These are phyloP conservation scores for Cenchrus purpureus DNA, from an alignment of 176 grass and related monocot species.

Conservation along the genomic window DNA sequence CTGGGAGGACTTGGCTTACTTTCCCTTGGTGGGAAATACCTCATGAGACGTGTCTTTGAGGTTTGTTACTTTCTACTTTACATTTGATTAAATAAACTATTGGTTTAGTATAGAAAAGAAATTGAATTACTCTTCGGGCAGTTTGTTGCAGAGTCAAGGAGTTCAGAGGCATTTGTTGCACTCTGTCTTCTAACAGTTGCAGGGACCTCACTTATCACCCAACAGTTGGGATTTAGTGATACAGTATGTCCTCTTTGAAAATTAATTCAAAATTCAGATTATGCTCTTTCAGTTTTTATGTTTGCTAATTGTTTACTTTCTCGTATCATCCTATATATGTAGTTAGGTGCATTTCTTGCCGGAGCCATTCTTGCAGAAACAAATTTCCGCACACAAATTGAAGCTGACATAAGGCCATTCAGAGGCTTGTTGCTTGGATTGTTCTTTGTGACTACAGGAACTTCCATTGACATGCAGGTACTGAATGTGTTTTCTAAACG, in stretches of 20 bases:
- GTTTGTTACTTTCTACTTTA: conserved; percentile 43
- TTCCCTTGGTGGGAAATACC: conserved; percentile 91
- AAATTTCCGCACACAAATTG: conserved; percentile 98
- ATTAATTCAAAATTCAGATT: conserved; percentile 14
- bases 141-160: conserved; percentile 98
- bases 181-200: conserved; percentile 93
- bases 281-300: conserved; percentile 27
- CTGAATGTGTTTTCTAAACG: not conserved
- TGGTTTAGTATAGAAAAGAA: conserved; percentile 24
- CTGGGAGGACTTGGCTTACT: conserved; percentile 92
- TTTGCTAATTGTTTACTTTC: conserved; percentile 21
- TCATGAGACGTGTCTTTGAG: conserved; percentile 91
- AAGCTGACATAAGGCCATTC: conserved; percentile 99
- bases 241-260: conserved; percentile 64
- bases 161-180: conserved; percentile 99
- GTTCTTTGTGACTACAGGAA: conserved; percentile 97
- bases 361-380: conserved; percentile 98
- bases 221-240: conserved; percentile 94
- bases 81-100: conserved; percentile 9
- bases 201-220: conserved; percentile 96
- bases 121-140: conserved; percentile 46
- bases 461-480: conserved; percentile 97
- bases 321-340: conserved; percentile 44
- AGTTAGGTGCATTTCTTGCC: conserved; percentile 98
- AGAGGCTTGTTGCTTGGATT: conserved; percentile 97